These are phyloP conservation scores for Pogostemon cablin DNA, from an alignment of 257 asterid species.

Conservation along the genomic window DNA sequence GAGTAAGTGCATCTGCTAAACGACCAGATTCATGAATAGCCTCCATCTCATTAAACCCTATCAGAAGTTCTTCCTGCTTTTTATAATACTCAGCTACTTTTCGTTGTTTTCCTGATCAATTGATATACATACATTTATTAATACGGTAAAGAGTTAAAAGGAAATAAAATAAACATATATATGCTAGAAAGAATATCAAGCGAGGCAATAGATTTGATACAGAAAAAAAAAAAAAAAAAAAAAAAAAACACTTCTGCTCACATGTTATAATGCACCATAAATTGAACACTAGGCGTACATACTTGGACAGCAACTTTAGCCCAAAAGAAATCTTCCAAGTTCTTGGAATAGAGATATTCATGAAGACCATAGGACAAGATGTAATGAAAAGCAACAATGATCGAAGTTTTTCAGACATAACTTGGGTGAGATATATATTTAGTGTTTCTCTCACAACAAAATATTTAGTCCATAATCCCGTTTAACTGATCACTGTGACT, in stretches of 20 bases:
- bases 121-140: not conserved
- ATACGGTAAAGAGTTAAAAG: not conserved
- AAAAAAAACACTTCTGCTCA: not conserved
- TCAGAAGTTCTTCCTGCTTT: slow-evolving; percentile 73
- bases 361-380: slow-evolving; percentile 2
- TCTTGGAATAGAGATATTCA: not conserved
- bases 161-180: not conserved
- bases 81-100: slow-evolving; percentile 80
- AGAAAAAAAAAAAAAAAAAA: not conserved
- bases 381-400: not conserved
- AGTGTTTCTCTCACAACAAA: slow-evolving; percentile 4
- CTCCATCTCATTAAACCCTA: slow-evolving; percentile 90
- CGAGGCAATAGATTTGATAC: not conserved
- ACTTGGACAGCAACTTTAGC: slow-evolving; percentile 1
- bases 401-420: slow-evolving; percentile 4
- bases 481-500: too few relatives aligned
- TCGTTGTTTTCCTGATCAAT: slow-evolving; percentile 55
- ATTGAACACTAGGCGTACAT: not conserved
- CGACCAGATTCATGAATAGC: slow-evolving; percentile 63
- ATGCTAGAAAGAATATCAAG: slow-evolving; percentile 7
- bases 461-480: slow-evolving; percentile 1
- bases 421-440: not conserved
- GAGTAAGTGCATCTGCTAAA: slow-evolving; percentile 58
- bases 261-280: not conserved
- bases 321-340: not conserved